Conservation (phyloP, 768 basidiomycete genomes). For the Amanita fuliginea region DNA sequence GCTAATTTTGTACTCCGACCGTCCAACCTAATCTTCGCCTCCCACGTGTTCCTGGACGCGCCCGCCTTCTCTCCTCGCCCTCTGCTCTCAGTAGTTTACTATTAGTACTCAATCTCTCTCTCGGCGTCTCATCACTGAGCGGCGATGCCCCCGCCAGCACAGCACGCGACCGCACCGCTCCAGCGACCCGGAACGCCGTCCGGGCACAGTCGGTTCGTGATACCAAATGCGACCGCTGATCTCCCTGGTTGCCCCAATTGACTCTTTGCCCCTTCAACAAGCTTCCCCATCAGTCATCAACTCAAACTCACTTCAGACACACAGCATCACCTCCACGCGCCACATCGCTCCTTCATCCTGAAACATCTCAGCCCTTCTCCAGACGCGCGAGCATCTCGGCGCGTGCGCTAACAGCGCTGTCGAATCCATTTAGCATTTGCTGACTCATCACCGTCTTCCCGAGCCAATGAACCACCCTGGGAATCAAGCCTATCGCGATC, state of each 20-base stretch:
- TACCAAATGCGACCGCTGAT: conserved; percentile 1
- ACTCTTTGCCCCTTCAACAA: not conserved
- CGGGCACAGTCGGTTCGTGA: conserved; percentile 1
- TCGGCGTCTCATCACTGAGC: too few species aligned
- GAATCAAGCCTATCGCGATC: conserved; percentile 2
- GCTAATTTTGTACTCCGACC: conserved; percentile 8
- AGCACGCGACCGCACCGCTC: not conserved
- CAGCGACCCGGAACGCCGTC: not conserved
- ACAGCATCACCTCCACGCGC: not conserved
- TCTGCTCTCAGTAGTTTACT: not conserved
- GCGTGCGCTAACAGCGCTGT: not conserved
- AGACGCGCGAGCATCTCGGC: not conserved
- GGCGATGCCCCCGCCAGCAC: not conserved
- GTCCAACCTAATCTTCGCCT: conserved; percentile 2
- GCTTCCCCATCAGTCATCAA: conserved; percentile 4
- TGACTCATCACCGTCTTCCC: not conserved
- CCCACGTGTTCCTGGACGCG: not conserved
- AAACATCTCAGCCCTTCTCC: not conserved
- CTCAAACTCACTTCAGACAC: conserved; percentile 1
- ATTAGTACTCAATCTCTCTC: not conserved
- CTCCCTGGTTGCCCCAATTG: conserved; percentile 3
- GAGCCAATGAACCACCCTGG: conserved; percentile 1
- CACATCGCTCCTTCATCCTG: not conserved
- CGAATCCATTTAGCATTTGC: not conserved
- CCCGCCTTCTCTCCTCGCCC: not conserved